Base-by-base conservation (phyloP, 2,329 filamentous ascomycete species). In the Penicillium sp. region DNA sequence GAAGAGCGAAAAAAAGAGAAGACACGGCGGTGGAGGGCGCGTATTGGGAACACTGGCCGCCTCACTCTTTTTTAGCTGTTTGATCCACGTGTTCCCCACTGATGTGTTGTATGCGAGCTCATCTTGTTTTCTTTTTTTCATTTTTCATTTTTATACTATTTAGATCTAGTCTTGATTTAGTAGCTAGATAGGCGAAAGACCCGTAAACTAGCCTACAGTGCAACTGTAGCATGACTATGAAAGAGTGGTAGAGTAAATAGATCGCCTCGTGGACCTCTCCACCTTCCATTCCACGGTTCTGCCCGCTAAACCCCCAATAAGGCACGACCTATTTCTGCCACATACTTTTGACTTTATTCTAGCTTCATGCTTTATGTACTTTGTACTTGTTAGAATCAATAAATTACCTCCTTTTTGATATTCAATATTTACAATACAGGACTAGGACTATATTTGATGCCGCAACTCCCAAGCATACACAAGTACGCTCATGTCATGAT, bases 401-500 rank as follows among this genome's bases (percentile, higher is more conserved):
- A 42, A 38, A 38, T 40, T 45, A 33, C 47, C 32, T 31, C 40
- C 51, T 49, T 54, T 49, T 48, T 47, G 44, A 41, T 49, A 47
- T 50, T 55, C 42, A 37, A 42, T 50, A 51, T 52, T 35, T 53
- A 55, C 47, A 52, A 44, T 56, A 56, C 54, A 52, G 35, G 8
- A 37, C 28, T 35, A 52, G 35, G 8, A 37, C 28, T 35, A 29
- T 42, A 25, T 20, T 4, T 8, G 25, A 37, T 33, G 32, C 33
- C 28, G 28, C 25, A 39, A 45, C 47, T 46, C 48, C 29, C 23
- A 28, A 35, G 7, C 18, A 10, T 24, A 20, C 25, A 15, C 23
- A 33, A 33, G 23, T 33, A 13, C 9, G 38, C 48, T 56, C 66
- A 77, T 42, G 81, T 85, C 72, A 84, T 77, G 46, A 78, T 76